A percentile compares a stretch with the other conserved stretches of the same genome.
phyloP scores from a whole-genome alignment of 225 moss, liverwort and hornwort species.

The Thuidium tamariscinum region DNA sequence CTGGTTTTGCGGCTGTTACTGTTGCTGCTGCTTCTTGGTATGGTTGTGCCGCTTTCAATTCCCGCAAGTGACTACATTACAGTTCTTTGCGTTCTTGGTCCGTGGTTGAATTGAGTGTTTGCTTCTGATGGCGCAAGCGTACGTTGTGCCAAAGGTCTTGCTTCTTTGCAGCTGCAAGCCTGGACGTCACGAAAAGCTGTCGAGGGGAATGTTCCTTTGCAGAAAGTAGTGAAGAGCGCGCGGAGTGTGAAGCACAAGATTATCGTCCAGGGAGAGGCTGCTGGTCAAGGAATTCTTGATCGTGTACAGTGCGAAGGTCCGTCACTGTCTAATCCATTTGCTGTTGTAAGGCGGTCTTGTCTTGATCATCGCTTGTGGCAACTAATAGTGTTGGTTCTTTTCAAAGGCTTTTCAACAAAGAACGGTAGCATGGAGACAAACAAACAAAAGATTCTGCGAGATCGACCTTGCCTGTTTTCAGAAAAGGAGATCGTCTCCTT shows the following conservation, averaged over 20 bases:
- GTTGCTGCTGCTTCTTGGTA: conserved; percentile 19
- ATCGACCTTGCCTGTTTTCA: neutral
- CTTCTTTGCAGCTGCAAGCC: conserved; percentile 14
- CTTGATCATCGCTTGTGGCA: neutral
- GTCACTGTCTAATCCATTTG: neutral
- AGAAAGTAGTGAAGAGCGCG: neutral
- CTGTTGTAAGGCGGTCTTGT: neutral
- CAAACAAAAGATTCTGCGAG: neutral
- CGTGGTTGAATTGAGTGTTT: neutral
- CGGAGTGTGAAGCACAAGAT: conserved; percentile 6
- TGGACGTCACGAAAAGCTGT: neutral
- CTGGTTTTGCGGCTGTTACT: neutral
- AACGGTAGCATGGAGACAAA: neutral
- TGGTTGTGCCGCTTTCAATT: neutral
- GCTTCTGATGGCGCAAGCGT: neutral
- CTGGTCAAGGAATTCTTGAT: conserved; percentile 17
- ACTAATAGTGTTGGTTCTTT: neutral
- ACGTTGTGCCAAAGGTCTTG: conserved; percentile 1
- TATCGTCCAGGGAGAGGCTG: conserved; percentile 19
- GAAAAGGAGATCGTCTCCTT: conserved; percentile 12
- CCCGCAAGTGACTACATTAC: neutral
- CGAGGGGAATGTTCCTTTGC: neutral
- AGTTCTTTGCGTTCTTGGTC: neutral
- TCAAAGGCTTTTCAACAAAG: neutral
- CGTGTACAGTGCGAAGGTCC: conserved; percentile 33